phyloP scores from a whole-genome alignment of 106 monocot species.

The Dendrobium chrysotoxum region DNA sequence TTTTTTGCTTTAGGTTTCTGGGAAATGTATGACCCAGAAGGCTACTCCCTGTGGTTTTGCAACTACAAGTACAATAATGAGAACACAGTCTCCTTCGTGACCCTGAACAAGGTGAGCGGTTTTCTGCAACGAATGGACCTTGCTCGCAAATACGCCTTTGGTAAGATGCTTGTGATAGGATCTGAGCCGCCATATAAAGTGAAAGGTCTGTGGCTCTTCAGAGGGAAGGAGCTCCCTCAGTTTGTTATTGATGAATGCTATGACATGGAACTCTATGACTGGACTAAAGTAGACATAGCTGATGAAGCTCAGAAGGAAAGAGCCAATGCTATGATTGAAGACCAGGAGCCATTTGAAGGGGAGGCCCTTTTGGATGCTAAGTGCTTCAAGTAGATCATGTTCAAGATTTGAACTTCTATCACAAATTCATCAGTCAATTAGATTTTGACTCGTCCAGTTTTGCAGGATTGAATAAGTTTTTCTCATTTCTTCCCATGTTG shows the following conservation, averaged over 20 bases:
- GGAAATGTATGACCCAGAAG: slow-evolving; percentile 67
- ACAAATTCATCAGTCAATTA: slow-evolving; percentile 3
- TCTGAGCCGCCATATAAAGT: slow-evolving; percentile 49
- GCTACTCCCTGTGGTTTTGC: slow-evolving; percentile 70
- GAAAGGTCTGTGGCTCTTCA: slow-evolving; percentile 66
- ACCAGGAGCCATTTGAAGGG: slow-evolving; percentile 67
- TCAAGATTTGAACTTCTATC: not conserved
- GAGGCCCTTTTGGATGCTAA: slow-evolving; percentile 58
- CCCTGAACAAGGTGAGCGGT: slow-evolving; percentile 60
- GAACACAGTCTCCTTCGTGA: slow-evolving; percentile 63
- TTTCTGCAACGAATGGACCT: slow-evolving; percentile 71
- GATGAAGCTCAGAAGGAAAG: slow-evolving; percentile 68
- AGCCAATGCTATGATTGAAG: slow-evolving; percentile 61
- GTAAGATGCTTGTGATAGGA: slow-evolving; percentile 72
- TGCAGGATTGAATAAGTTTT: not conserved
- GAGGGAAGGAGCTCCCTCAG: slow-evolving; percentile 46
- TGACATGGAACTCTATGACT: slow-evolving; percentile 67
- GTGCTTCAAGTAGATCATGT: slow-evolving; percentile 42
- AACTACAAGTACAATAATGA: slow-evolving; percentile 67
- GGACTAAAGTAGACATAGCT: slow-evolving; percentile 44
- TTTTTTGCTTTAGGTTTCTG: slow-evolving; percentile 44
- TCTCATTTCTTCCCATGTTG: not conserved
- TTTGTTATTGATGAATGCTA: slow-evolving; percentile 64
- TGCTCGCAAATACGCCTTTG: slow-evolving; percentile 61
- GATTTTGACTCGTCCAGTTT: not conserved